Percentiles rank a stretch among this genome's conserved stretches.
Conservation (phyloP, 805 yeast species). For the Jamesozyma spencerorum region DNA sequence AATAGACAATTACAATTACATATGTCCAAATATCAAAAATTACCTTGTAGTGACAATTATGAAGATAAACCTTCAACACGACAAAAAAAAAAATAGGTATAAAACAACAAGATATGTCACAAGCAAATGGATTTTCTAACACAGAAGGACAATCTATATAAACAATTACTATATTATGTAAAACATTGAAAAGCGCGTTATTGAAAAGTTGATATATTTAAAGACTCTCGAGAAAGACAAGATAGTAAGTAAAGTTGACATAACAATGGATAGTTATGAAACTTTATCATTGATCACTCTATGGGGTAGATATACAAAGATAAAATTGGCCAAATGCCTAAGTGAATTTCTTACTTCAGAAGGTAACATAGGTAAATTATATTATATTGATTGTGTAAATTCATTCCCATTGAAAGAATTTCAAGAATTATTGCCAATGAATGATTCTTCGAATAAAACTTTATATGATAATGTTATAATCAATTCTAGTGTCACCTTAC, state of each 20-base stretch:
- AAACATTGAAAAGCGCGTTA: too few relatives aligned
- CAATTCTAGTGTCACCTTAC: slow-evolving; percentile 20
- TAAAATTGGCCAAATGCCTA: background rate
- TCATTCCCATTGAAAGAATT: slow-evolving; percentile 25
- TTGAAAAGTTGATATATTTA: too few relatives aligned
- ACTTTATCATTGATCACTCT: background rate
- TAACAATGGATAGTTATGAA: background rate
- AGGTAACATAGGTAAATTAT: slow-evolving; percentile 7
- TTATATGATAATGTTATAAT: slow-evolving; percentile 25
- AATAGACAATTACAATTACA: slow-evolving; percentile 70
- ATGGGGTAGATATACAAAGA: slow-evolving; percentile 1
- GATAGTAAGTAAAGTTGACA: too few relatives aligned
- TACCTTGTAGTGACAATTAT: slow-evolving; percentile 24
- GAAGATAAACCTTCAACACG: background rate
- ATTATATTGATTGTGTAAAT: slow-evolving; percentile 25
- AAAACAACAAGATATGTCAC: slow-evolving; percentile 5
- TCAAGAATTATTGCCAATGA: slow-evolving; percentile 13
- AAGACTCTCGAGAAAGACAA: too few relatives aligned
- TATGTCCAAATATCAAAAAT: slow-evolving; percentile 37
- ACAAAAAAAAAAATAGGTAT: background rate
- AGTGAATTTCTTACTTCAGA: background rate
- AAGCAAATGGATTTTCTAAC: slow-evolving; percentile 3
- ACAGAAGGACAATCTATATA: background rate
- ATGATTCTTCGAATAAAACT: slow-evolving; percentile 5
- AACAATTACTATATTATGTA: too few relatives aligned